Evolutionary conservation across 768 basidiomycete species (phyloP).

Genomic region (Amanita brunnescens): DNA sequence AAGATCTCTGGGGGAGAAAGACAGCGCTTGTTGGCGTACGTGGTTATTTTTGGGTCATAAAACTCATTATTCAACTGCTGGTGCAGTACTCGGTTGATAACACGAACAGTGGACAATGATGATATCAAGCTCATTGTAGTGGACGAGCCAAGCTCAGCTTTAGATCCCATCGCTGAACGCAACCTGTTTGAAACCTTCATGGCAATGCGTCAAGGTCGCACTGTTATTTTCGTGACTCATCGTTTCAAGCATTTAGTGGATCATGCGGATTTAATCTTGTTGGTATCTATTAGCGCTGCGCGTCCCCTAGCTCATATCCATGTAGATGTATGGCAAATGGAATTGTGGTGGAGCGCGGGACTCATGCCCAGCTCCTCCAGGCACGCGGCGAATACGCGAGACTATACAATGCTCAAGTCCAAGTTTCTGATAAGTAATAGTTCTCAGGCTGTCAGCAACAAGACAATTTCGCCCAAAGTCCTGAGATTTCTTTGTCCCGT

Average conservation of each 20-base stretch:
- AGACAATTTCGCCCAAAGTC: too few species aligned
- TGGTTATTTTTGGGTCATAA: constrained; percentile 7
- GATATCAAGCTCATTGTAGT: constrained; percentile 39
- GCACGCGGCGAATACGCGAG: constrained; percentile 30
- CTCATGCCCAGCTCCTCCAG: constrained; percentile 29
- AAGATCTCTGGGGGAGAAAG: constrained; percentile 36
- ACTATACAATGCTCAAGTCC: constrained; percentile 32
- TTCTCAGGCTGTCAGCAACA: too few species aligned
- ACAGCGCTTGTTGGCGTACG: constrained; percentile 42
- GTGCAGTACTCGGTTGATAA: constrained; percentile 37
- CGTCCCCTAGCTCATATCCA: neutral
- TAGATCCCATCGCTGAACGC: constrained; percentile 48
- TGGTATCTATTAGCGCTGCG: constrained; percentile 14
- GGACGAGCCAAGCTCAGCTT: constrained; percentile 51
- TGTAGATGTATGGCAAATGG: constrained; percentile 38
- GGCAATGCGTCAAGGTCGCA: constrained; percentile 34
- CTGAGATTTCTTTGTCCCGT: too few species aligned
- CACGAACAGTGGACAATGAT: constrained; percentile 28
- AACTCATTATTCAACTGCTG: constrained; percentile 1
- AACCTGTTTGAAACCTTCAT: constrained; percentile 34
- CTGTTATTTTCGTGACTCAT: constrained; percentile 50
- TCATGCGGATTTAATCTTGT: constrained; percentile 46
- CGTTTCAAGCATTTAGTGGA: constrained; percentile 41
- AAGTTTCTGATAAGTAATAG: constrained; percentile 6
- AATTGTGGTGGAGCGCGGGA: constrained; percentile 29